Evolutionary conservation across 2,329 filamentous ascomycete species (phyloP), one percentile per base, ranked within the genome.

Genomic region (Apiospora malaysiana): DNA sequence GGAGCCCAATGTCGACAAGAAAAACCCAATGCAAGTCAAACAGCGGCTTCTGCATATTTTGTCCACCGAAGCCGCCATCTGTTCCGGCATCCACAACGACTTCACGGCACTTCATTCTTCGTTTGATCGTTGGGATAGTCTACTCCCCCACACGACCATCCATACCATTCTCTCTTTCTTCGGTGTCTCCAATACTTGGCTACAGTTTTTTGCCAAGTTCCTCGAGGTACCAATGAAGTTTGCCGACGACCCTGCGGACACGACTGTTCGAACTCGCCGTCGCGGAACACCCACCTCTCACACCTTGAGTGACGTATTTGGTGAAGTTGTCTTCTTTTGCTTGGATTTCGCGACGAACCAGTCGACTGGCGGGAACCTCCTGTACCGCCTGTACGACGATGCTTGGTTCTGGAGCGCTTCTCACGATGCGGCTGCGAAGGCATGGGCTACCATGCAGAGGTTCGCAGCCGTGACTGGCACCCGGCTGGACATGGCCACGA

Each of bases 261-360:
- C 82, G 0, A 71, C 82, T 16, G 74, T 82, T 2, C 85, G 83
- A 6, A 79, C 79, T 8, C 84, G 90, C 12, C 85, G 83, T 70
- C 84, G 88, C 21, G 90, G 90, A 9, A 85, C 89, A 1, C 90
- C 90, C 0, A 86, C 89, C 68, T 87, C 86, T 5, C 88, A 92
- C 75, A 81, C 85, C 0, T 81, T 92, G 1, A 90, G 88, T 27
- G 86, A 89, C 45, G 81, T 88, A 10, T 86, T 92, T 69, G 87
- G 89, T 0, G 91, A 93, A 76, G 80, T 83, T 0, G 81, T 90
- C 0, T 80, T 93, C 0, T 92, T 92, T 75, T 90, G 88, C 71
- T 85, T 92, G 74, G 91, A 92, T 75, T 90, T 89, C 75, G 84
- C 89, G 0, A 85, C 92, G 70, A 92, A 91, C 70, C 85, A 88